phyloP scores from a whole-genome alignment of 257 asterid species.

The Knoxia roxburghii region DNA sequence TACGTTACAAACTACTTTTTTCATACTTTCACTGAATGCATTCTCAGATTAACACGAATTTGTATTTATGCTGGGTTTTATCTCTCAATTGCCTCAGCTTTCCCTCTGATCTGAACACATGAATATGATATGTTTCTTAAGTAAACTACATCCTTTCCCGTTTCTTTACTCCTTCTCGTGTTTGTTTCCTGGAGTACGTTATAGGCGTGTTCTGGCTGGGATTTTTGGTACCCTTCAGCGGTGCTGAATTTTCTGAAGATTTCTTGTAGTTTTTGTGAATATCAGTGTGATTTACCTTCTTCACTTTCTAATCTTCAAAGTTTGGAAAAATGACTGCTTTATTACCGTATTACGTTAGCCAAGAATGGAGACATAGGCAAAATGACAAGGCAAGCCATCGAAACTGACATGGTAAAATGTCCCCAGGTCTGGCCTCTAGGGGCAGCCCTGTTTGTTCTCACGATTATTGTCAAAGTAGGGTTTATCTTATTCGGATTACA shows the following conservation, averaged over 20 bases:
- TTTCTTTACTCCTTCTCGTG: no score
- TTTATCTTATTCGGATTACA: constrained; percentile 20
- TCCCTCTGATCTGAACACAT: no score
- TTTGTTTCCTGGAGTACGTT: no score
- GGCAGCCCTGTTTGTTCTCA: constrained; percentile 5
- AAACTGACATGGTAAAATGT: constrained; percentile 4
- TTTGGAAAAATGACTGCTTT: neutral
- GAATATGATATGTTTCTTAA: no score
- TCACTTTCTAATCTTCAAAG: neutral
- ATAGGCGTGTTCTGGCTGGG: no score
- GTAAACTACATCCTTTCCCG: no score
- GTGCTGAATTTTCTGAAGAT: neutral
- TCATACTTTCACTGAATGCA: neutral
- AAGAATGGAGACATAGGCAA: constrained; percentile 15
- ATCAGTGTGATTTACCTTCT: neutral
- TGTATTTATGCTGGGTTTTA: no score
- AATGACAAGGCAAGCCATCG: constrained; percentile 19
- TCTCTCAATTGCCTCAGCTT: no score
- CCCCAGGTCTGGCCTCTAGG: no score
- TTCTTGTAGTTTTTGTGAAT: neutral
- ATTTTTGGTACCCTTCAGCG: neutral
- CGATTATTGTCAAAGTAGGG: constrained; percentile 3
- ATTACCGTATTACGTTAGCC: neutral
- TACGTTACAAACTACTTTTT: neutral
- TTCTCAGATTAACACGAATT: no score